Evolutionary conservation across 345 rosid species (phyloP).

Genomic region (Eucalyptus urophylla): DNA sequence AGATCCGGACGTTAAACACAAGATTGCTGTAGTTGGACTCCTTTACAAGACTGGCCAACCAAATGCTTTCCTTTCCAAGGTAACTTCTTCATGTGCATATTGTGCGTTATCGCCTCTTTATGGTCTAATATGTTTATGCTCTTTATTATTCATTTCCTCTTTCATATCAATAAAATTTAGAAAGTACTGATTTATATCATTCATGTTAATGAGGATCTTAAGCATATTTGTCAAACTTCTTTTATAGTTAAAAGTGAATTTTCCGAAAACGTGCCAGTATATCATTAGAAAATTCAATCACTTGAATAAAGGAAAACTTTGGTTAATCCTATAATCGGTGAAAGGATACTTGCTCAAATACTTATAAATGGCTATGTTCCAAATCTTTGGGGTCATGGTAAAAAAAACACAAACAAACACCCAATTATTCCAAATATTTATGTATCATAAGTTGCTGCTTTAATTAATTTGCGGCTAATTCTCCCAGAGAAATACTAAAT

Average conservation of each 20-base stretch:
- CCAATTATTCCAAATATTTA: too few relatives aligned
- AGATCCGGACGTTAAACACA: constrained; percentile 22
- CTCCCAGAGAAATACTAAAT: too few relatives aligned
- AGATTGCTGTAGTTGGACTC: constrained; percentile 32
- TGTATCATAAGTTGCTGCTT: not conserved
- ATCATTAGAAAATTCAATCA: not conserved
- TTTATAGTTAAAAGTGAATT: not conserved
- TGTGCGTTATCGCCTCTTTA: not conserved
- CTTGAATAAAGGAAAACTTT: not conserved
- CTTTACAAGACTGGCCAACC: constrained; percentile 43
- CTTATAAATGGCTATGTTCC: not conserved
- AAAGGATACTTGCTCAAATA: not conserved
- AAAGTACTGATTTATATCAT: not conserved
- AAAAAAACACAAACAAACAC: not conserved
- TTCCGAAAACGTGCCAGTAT: not conserved
- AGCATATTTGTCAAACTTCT: not conserved
- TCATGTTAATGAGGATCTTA: not conserved
- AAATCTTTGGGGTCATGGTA: not conserved
- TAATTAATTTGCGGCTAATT: too few relatives aligned
- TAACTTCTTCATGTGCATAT: not conserved
- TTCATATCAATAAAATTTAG: not conserved
- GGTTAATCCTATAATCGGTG: not conserved
- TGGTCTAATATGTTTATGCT: not conserved
- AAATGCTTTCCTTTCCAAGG: constrained; percentile 48
- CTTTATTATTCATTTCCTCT: not conserved